A percentile compares a stretch with the other conserved stretches of the same genome.
phyloP scores from a whole-genome alignment of 805 yeast genomes.

The Sungouiella blattae region DNA sequence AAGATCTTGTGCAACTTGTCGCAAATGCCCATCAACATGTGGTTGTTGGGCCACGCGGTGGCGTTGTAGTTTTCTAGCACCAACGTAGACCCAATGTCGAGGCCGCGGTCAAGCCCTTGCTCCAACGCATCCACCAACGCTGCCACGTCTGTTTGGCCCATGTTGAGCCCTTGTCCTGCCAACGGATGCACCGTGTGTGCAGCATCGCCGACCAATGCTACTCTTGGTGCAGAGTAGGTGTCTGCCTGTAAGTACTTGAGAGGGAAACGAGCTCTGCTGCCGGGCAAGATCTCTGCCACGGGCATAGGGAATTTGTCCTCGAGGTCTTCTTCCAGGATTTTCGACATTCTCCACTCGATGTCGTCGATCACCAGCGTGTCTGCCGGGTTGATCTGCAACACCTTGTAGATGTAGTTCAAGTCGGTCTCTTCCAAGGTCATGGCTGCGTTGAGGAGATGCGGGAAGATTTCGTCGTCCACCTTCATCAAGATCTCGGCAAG shows the following conservation, averaged over 20 bases:
- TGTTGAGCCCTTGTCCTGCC: slow-evolving; percentile 96
- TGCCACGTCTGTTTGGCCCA: slow-evolving; percentile 94
- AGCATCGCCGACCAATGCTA: slow-evolving; percentile 96
- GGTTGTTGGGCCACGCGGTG: slow-evolving; percentile 77
- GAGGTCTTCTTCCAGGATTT: slow-evolving; percentile 39
- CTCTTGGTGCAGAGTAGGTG: slow-evolving; percentile 74
- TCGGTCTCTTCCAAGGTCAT: slow-evolving; percentile 77
- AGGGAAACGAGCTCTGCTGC: slow-evolving; percentile 85
- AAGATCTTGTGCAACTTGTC: slow-evolving; percentile 90
- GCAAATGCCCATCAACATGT: slow-evolving; percentile 77
- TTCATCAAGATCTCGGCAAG: slow-evolving; percentile 59
- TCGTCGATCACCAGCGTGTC: slow-evolving; percentile 59
- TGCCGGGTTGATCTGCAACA: slow-evolving; percentile 32
- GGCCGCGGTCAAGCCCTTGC: slow-evolving; percentile 67
- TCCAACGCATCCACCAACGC: slow-evolving; percentile 67
- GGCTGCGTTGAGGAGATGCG: slow-evolving; percentile 78
- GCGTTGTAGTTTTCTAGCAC: slow-evolving; percentile 86
- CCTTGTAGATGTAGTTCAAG: slow-evolving; percentile 60
- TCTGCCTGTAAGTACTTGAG: slow-evolving; percentile 87
- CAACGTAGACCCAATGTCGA: slow-evolving; percentile 79
- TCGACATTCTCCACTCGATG: slow-evolving; percentile 64
- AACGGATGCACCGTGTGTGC: slow-evolving; percentile 97
- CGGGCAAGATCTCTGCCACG: slow-evolving; percentile 53
- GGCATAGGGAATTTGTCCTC: slow-evolving; percentile 67
- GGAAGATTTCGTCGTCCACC: slow-evolving; percentile 59